Base-by-base conservation (phyloP, 176 grass and related monocot species). In the Cymbopogon citratus region DNA sequence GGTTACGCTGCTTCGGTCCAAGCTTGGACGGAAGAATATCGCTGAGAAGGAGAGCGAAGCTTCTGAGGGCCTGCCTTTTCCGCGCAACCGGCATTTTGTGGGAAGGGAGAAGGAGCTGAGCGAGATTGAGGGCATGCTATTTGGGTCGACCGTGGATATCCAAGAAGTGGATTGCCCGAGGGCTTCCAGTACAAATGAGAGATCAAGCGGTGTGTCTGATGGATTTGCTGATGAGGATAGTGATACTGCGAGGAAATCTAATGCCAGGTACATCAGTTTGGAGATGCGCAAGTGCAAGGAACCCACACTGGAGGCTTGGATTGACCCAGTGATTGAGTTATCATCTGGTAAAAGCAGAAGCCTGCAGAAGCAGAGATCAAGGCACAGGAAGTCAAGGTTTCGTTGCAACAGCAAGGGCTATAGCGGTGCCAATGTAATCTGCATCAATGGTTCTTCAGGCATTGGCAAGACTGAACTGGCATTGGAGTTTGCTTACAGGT, bases 241-340 rank as follows among this genome's bases (percentile, higher is more conserved):
- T 11, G 97, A 99, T 79, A 90, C 87, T 0, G 83, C 83, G 3
- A 91, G 84, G 80, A 91, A 84, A 65, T 90, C 88, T 18, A 93
- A 93, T 77, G 82, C 87, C 31, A 90, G 87, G 62, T 93, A 85
- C 73, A 96, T 93, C 56, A 99, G 83, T 74, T 78, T 96, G 87
- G 97, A 99, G 23, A 84, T 96, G 97, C 90, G 84, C 75, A 99
- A 96, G 84, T 93, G 80, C 82, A 99, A 99, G 83, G 97, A 99
- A 71, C 97, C 97, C 3, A 96, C 91, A 41, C 69, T 96, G 78
- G 97, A 99, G 62, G 89, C 97, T 66, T 99, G 97, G 97, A 95
- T 99, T 13, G 97, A 99, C 71, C 93, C 97, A 6, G 92, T 93
- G 27, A 90, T 99, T 15, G 97, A 93, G 63, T 76, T 93, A 67